phyloP scores from a whole-genome alignment of 306 rosid genomes.

The Benincasa hispida region DNA sequence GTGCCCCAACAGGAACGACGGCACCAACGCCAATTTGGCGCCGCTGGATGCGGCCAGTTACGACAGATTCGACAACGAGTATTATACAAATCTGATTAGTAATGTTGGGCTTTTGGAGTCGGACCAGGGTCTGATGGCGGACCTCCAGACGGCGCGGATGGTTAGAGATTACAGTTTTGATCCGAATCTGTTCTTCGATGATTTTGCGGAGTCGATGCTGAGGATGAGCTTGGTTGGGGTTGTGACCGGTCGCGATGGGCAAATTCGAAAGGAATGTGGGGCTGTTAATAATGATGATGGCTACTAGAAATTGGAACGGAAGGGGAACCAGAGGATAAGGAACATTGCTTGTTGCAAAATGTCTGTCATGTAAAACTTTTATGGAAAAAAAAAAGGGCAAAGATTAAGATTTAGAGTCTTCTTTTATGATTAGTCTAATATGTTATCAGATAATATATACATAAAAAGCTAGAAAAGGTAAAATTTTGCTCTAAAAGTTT shows the following conservation, averaged over 20 bases:
- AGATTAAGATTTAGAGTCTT: background rate
- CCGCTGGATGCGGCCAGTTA: constrained; percentile 39
- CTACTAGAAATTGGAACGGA: background rate
- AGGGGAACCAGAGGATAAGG: no score
- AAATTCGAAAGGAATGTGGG: constrained; percentile 45
- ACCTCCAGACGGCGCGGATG: constrained; percentile 23
- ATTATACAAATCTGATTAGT: constrained; percentile 21
- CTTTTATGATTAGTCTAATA: background rate
- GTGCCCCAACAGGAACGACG: constrained; percentile 33
- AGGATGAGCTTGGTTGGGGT: constrained; percentile 46
- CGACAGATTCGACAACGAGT: constrained; percentile 36
- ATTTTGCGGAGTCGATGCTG: constrained; percentile 49
- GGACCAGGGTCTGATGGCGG: constrained; percentile 36
- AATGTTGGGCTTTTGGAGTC: constrained; percentile 43
- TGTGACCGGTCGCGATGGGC: constrained; percentile 35
- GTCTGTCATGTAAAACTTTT: background rate
- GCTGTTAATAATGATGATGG: constrained; percentile 22
- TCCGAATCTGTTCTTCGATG: constrained; percentile 25
- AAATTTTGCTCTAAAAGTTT: no score
- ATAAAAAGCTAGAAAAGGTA: background rate
- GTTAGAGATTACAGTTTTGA: constrained; percentile 31
- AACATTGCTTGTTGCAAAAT: background rate
- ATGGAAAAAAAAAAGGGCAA: background rate
- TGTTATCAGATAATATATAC: background rate
- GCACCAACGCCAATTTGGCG: constrained; percentile 33